Base-by-base conservation (phyloP, 176 grass and related monocot genomes). In the Oryza meyeriana region DNA sequence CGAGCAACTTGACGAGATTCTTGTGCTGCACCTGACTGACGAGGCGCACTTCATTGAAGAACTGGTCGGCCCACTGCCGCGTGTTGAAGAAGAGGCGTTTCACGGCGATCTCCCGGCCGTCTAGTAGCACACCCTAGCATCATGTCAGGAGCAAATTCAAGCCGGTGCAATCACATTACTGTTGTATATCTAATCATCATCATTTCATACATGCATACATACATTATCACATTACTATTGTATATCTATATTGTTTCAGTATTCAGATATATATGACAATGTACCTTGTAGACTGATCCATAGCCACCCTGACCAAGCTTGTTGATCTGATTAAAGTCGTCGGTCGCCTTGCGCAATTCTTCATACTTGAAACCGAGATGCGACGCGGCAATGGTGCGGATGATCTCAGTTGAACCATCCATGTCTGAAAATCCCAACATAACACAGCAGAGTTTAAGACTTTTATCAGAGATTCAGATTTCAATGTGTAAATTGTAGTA, bases 21-120 rank as follows among this genome's bases (percentile, higher is more conserved):
- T 94, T 97, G 87, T 97, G 94, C 84, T 89, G 87, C 81, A 97
- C 89, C 83, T 91, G 94, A 64, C 91, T 97, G 2, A 97, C 81
- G 3, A 97, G 69, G 20, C 20, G 34, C 77, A 97, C 91, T 83
- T 97, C 94, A 50, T 94, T 97, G 85, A 91, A 94, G 81, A 97
- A 91, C 64, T 97, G 94, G 8, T 94, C 87, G 6, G 90, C 65
- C 78, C 91, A 91, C 70, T 91, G 84, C 78, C 86, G 85, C 25
- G 78, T 89, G 85, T 85, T 78, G 84, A 89, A 83, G 76, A 91
- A 97, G 24, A 97, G 82, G 35, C 94, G 85, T 77, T 97, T 97
- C 68, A 97, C 88, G 4, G 94, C 94, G 29, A 97, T 64, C 88
- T 97, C 94, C 70, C 88, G 77, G 6, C 87, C 94, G 79, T 94